Evolutionary conservation across 768 basidiomycete species (phyloP).

Genomic region (Xanthoconium purpureum): DNA sequence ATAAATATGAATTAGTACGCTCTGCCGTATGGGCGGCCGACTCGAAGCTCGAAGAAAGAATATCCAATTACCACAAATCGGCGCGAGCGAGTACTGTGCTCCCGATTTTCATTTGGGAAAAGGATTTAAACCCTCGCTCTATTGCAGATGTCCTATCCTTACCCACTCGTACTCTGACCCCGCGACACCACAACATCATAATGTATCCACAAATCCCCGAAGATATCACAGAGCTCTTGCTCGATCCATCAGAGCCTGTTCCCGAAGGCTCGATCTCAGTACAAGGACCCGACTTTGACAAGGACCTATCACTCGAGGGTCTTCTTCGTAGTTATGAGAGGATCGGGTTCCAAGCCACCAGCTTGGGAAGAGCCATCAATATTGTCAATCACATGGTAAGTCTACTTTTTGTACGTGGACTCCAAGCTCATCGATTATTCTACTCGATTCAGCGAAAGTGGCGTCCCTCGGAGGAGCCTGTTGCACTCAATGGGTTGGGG

Average conservation of each 20-base stretch:
- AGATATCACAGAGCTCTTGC: neutral
- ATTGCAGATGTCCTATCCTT: neutral
- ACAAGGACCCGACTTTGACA: neutral
- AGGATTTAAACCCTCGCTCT: neutral
- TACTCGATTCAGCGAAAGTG: neutral
- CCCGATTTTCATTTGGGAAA: neutral
- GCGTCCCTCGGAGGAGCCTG: neutral
- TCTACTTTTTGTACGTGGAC: too few species aligned
- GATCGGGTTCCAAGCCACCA: conserved; percentile 1
- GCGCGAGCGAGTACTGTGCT: neutral
- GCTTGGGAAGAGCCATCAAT: neutral
- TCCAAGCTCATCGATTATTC: neutral
- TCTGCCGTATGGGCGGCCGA: too few species aligned
- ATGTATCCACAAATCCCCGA: neutral
- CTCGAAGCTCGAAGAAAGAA: neutral
- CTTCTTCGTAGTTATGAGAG: neutral
- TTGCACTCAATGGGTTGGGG: neutral
- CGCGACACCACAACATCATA: neutral
- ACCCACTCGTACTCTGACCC: neutral
- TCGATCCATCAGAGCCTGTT: neutral
- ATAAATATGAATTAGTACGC: too few species aligned
- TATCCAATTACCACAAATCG: neutral
- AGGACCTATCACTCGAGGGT: neutral
- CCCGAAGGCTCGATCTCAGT: neutral
- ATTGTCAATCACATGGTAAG: neutral